Percentiles rank a stretch among this genome's conserved stretches.
These are phyloP conservation scores for Ligustrum vulgare DNA, from an alignment of 257 asterid species.

Conservation along the genomic window DNA sequence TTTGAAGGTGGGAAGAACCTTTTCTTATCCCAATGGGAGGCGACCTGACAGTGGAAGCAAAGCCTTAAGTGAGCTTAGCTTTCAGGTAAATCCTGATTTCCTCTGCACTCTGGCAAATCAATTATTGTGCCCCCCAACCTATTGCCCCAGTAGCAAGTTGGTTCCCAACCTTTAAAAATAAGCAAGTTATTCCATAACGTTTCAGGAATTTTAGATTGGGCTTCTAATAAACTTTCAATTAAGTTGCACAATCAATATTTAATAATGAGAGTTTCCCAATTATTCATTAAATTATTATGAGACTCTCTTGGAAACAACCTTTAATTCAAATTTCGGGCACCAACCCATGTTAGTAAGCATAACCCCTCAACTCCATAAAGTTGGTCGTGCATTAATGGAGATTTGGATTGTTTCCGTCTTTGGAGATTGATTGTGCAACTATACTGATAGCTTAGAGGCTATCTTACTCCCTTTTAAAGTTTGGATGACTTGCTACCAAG, in stretches of 20 bases:
- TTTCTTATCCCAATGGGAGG: slow-evolving; percentile 71
- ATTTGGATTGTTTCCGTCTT: not conserved
- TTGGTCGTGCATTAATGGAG: not conserved
- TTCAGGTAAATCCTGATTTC: slow-evolving; percentile 54
- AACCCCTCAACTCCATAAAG: not conserved
- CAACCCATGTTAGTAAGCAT: too few species aligned
- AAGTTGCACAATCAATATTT: not conserved
- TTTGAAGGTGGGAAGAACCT: slow-evolving; percentile 76
- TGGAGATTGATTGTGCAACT: not conserved
- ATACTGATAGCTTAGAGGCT: not conserved
- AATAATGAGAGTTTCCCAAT: not conserved
- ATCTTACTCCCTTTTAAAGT: not conserved
- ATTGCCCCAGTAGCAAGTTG: not conserved
- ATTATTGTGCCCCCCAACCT: not conserved
- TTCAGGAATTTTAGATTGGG: not conserved
- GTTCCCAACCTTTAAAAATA: not conserved
- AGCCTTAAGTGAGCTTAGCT: slow-evolving; percentile 76
- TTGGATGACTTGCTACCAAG: not conserved
- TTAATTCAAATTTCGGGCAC: not conserved
- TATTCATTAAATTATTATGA: not conserved
- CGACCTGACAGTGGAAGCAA: slow-evolving; percentile 77
- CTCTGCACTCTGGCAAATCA: not conserved
- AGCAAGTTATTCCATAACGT: not conserved
- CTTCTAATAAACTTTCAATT: not conserved
- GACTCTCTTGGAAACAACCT: not conserved